phyloP scores from a whole-genome alignment of 2,329 filamentous ascomycete species.

The Niveomyces coronatus region DNA sequence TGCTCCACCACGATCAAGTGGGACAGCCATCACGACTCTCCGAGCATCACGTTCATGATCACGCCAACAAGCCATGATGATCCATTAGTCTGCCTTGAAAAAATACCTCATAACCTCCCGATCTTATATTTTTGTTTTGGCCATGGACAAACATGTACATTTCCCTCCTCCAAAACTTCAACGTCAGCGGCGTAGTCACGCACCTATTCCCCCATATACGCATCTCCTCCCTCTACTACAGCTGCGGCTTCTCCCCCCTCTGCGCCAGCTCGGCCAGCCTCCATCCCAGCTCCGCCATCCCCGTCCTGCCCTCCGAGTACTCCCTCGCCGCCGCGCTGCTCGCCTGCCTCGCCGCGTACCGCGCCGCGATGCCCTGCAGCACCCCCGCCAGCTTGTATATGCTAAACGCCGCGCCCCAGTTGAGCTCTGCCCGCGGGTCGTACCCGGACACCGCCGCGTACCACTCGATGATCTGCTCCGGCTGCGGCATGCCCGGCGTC shows the following conservation, averaged over 20 bases:
- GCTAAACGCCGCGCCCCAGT: slow-evolving; percentile 52
- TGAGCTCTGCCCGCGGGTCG: slow-evolving; percentile 51
- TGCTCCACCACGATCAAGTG: too few species aligned
- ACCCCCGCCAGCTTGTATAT: slow-evolving; percentile 52
- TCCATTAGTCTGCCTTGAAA: too few species aligned
- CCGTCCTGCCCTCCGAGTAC: slow-evolving; percentile 58
- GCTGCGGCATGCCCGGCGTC: slow-evolving; percentile 51
- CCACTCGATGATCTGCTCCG: slow-evolving; percentile 31
- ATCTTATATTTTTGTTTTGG: too few species aligned
- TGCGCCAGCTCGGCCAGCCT: slow-evolving; percentile 46
- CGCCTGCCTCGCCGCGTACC: slow-evolving; percentile 76
- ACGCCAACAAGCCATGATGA: too few species aligned
- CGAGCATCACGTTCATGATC: too few species aligned
- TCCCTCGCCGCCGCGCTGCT: slow-evolving; percentile 72
- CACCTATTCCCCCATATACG: not conserved
- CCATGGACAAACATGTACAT: too few species aligned
- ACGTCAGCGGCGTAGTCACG: too few species aligned
- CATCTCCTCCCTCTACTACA: slow-evolving; percentile 14
- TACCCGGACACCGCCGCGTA: slow-evolving; percentile 50
- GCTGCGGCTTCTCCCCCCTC: slow-evolving; percentile 16
- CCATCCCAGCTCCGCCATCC: slow-evolving; percentile 74
- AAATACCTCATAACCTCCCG: too few species aligned
- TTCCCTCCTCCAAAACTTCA: too few species aligned
- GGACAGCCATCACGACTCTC: too few species aligned
- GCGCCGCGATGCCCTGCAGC: slow-evolving; percentile 82